phyloP scores from a whole-genome alignment of 345 rosid species.

The Gynandropsis gynandra region DNA sequence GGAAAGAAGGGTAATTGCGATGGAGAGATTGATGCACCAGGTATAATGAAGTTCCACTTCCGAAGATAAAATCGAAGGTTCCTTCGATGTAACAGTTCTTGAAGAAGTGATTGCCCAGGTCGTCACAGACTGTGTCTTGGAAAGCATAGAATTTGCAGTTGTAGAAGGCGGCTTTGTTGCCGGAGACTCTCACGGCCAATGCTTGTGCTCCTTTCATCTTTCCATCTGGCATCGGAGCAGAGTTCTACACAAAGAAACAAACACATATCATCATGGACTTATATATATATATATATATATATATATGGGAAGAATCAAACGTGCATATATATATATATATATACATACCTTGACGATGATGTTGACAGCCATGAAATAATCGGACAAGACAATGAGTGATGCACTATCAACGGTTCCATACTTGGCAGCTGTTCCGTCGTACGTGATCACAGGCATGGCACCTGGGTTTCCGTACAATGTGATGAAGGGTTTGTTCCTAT shows the following conservation, averaged over 20 bases:
- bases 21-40: conserved; percentile 28
- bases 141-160: conserved; percentile 36
- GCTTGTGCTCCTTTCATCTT: conserved; percentile 37
- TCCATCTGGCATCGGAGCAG: conserved; percentile 38
- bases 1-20: too few relatives aligned
- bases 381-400: conserved; percentile 41
- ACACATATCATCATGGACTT: background rate
- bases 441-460: conserved; percentile 31
- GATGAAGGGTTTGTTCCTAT: conserved; percentile 38
- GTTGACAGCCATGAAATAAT: conserved; percentile 55
- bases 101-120: conserved; percentile 41
- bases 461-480: conserved; percentile 44
- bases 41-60: conserved; percentile 42
- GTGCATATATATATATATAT: background rate
- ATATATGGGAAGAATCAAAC: too few relatives aligned
- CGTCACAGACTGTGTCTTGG: conserved; percentile 50
- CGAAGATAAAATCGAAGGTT: conserved; percentile 47
- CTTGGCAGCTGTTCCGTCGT: conserved; percentile 35
- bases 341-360: conserved; percentile 36
- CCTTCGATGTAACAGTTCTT: conserved; percentile 37
- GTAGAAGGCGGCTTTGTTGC: conserved; percentile 39
- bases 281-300: background rate
- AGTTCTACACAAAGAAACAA: conserved; percentile 26
- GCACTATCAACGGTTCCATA: conserved; percentile 70
- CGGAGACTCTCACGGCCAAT: conserved; percentile 42